Conservation (phyloP, 164 flowering plant genomes). For the Tetracentron sinense region DNA sequence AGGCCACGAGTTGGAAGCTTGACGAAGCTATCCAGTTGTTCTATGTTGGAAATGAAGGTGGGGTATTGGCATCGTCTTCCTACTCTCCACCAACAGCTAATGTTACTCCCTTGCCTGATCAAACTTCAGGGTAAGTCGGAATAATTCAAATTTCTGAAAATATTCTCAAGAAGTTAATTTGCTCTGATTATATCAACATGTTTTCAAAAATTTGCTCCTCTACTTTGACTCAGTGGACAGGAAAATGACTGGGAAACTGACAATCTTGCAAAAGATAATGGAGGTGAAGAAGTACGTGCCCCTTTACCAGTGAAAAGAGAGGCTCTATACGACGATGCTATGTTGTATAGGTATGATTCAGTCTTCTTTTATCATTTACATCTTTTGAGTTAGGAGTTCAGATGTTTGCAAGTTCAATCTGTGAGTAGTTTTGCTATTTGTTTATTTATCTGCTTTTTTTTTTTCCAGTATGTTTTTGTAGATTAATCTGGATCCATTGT, state of each 20-base stretch:
- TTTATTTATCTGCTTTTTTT: not conserved
- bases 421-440: not conserved
- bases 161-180: not conserved
- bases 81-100: constrained; percentile 32
- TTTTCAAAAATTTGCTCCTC: not conserved
- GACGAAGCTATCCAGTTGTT: constrained; percentile 94
- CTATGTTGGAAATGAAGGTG: constrained; percentile 70
- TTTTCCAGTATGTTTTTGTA: not conserved
- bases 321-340: constrained; percentile 75
- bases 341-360: constrained; percentile 51
- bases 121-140: constrained; percentile 34
- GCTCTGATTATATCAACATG: not conserved
- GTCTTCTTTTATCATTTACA: not conserved
- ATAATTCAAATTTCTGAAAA: not conserved
- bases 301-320: constrained; percentile 95
- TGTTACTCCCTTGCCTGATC: constrained; percentile 23
- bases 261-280: too few species aligned
- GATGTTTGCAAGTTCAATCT: not conserved
- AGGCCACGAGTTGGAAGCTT: constrained; percentile 96
- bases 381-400: not conserved
- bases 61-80: constrained; percentile 33
- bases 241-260: too few species aligned
- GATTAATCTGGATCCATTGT: too few species aligned
- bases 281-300: constrained; percentile 66
- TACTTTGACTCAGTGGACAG: constrained; percentile 26